These are phyloP conservation scores for Penicillium oxalicum DNA, from an alignment of 2,329 filamentous ascomycete species.

Conservation along the genomic window DNA sequence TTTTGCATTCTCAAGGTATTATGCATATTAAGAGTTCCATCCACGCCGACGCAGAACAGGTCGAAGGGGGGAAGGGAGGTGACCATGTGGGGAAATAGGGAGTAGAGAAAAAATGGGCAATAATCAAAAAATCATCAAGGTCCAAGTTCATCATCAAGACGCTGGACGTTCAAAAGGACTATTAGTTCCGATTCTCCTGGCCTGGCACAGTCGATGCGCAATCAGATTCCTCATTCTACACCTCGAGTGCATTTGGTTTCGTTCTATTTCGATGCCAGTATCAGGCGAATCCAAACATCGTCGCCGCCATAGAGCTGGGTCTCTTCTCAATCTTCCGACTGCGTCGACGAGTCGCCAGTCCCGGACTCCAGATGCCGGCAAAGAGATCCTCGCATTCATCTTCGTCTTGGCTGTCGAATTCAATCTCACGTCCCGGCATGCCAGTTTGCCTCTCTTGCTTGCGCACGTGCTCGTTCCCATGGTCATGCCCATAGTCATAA, in stretches of 20 bases:
- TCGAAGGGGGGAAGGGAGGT: too few species aligned
- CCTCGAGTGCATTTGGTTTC: background rate
- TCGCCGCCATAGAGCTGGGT: conserved; percentile 11
- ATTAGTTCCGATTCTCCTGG: too few species aligned
- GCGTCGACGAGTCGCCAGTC: conserved; percentile 43
- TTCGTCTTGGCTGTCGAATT: conserved; percentile 61
- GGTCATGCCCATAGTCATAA: too few species aligned
- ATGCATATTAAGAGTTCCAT: too few species aligned
- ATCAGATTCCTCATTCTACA: background rate
- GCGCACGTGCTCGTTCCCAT: background rate
- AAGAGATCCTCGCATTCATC: conserved; percentile 63
- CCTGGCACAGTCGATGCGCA: background rate
- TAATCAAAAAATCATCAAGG: too few species aligned
- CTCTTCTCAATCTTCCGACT: conserved; percentile 34
- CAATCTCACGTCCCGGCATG: conserved; percentile 33
- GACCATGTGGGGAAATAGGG: too few species aligned
- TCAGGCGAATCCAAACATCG: conserved; percentile 21
- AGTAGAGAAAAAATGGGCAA: too few species aligned
- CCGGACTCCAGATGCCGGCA: conserved; percentile 55
- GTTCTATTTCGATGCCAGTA: background rate
- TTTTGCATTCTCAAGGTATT: too few species aligned
- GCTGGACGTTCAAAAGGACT: too few species aligned
- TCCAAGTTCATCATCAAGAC: too few species aligned
- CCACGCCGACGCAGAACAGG: too few species aligned
- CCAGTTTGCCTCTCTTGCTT: conserved; percentile 4